phyloP scores from a whole-genome alignment of 108 stramenopile species.

The Skeletonema tropicum region DNA sequence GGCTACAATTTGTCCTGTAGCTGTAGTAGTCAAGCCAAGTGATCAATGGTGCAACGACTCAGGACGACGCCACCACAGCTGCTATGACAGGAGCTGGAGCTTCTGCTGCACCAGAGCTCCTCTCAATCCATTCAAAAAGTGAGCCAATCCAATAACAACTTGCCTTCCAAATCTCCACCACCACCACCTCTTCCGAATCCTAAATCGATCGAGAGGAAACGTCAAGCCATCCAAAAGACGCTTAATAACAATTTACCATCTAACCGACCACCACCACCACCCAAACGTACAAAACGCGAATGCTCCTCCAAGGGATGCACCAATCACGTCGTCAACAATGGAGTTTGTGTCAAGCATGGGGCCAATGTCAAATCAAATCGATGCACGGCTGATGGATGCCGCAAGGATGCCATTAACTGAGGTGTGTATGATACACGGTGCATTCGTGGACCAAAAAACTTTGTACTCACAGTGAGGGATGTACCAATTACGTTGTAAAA shows the following conservation, averaged over 20 bases:
- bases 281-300: background rate
- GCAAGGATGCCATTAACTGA: background rate
- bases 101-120: no score
- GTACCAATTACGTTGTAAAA: background rate
- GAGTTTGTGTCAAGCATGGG: slow-evolving; percentile 5
- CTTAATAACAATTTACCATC: background rate
- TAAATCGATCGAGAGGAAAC: background rate
- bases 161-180: no score
- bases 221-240: background rate
- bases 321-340: background rate
- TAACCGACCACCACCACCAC: background rate
- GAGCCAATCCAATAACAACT: no score
- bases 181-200: background rate
- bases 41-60: no score
- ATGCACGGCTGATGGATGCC: background rate
- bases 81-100: no score
- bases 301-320: background rate
- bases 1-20: no score
- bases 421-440: background rate
- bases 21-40: no score
- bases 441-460: background rate
- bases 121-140: no score
- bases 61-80: no score
- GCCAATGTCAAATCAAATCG: background rate
- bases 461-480: background rate